A percentile compares a stretch with the other conserved stretches of the same genome.
Conservation (phyloP, 2,329 filamentous ascomycete species). For the Paecilomyces sp. region DNA sequence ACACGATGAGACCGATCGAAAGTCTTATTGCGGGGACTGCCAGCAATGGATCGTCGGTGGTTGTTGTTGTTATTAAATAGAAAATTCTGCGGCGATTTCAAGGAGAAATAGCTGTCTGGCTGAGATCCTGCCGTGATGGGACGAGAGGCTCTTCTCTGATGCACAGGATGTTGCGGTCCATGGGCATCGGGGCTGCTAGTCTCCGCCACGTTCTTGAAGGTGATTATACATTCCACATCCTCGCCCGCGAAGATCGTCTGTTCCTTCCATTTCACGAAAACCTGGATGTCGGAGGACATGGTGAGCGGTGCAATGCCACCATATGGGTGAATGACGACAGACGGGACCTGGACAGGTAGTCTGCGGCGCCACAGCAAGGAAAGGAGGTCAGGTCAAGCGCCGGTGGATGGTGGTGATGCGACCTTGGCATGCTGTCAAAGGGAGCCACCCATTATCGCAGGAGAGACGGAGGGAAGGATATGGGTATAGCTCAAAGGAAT, state of each 20-base stretch:
- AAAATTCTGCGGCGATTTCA: slow-evolving; percentile 30
- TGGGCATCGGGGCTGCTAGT: slow-evolving; percentile 27
- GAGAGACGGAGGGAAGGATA: slow-evolving; percentile 6
- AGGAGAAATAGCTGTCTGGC: slow-evolving; percentile 31
- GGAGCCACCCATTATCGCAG: slow-evolving; percentile 2
- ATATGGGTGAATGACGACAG: slow-evolving; percentile 19
- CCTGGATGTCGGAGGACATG: slow-evolving; percentile 71
- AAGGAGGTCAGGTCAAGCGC: slow-evolving; percentile 7
- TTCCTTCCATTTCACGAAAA: slow-evolving; percentile 92
- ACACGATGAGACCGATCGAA: slow-evolving; percentile 24
- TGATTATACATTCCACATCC: slow-evolving; percentile 90
- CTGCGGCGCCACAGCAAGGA: slow-evolving; percentile 7
- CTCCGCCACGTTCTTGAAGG: slow-evolving; percentile 76
- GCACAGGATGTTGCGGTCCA: slow-evolving; percentile 17
- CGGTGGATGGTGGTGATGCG: slow-evolving; percentile 7
- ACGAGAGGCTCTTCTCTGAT: slow-evolving; percentile 32
- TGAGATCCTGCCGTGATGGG: slow-evolving; percentile 24
- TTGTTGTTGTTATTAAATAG: slow-evolving; percentile 26
- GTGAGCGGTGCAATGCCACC: slow-evolving; percentile 25
- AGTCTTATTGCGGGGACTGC: slow-evolving; percentile 24
- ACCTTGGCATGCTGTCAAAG: slow-evolving; percentile 21
- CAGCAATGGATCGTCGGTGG: slow-evolving; percentile 27
- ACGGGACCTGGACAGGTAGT: slow-evolving; percentile 3
- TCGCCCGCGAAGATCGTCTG: slow-evolving; percentile 94
- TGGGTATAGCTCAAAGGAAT: background rate